Evolutionary conservation across 2,329 filamentous ascomycete genomes (phyloP), one percentile per base, ranked within the genome.

Genomic region (Chrysoporthe deuterocubensis): DNA sequence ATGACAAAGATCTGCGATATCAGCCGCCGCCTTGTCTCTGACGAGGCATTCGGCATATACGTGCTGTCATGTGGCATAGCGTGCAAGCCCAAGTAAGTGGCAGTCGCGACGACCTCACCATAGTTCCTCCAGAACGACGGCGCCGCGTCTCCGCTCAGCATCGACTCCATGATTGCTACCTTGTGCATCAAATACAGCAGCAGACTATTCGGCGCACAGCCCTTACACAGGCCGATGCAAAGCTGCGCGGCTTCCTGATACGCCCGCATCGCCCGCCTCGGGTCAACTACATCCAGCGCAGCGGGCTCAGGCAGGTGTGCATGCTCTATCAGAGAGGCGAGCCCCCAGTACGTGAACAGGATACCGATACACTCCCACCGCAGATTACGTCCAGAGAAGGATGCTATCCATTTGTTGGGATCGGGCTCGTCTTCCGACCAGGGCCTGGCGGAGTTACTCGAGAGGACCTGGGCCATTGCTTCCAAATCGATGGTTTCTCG

Each of bases 331-430:
- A 61, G 43, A 1, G 71, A 68, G 1, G 71, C 59, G 21, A 74
- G 50, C 13, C 63, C 68, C 71, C 72, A 67, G 37, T 71, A 71
- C 0, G 73, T 61, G n/a, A 77, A 83, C 1, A 82, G 71, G 13
- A 82, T 64, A 0, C 81, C 81, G 1, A 84, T 65, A 0, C 79
- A 77, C 64, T 84, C 82, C 82, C 82, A 84, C 0, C 82, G 76
- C 26, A 81, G 72, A 18, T 77, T 78, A 0, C 69, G 68, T 0
- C 81, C 81, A 0, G 74, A 75, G 60, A 83, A 81, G 46, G 82
- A 79, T 1, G 71, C 73, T 0, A 79, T 71, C 80, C 81, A 84
- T n/a, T 72, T 72, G 3, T 77, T 70, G 0, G 78, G 70, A n/a
- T 77, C 74, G 0, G 74, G 68, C 9, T 79, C 75, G 0, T 79